A percentile compares a stretch with the other conserved stretches of the same genome.
phyloP scores from a whole-genome alignment of 768 basidiomycete species.

The Lentinula edodes region DNA sequence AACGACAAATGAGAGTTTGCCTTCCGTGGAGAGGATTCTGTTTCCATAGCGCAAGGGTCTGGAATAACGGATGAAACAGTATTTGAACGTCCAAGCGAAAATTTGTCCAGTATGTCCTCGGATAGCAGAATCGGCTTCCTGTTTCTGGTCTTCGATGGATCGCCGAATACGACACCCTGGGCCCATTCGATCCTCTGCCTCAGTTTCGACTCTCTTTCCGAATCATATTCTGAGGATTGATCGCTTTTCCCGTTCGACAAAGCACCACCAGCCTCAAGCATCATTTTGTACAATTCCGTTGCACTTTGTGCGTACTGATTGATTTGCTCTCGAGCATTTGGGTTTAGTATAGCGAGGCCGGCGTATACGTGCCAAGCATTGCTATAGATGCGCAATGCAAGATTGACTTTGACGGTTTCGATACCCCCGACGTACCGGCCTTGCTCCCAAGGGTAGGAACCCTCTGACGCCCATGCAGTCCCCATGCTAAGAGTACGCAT shows the following conservation, averaged over 20 bases:
- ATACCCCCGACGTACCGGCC: slow-evolving; percentile 95
- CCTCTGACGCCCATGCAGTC: slow-evolving; percentile 81
- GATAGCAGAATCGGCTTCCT: slow-evolving; percentile 68
- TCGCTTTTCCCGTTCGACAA: slow-evolving; percentile 31
- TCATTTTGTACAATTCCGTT: slow-evolving; percentile 92
- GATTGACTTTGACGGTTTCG: slow-evolving; percentile 97
- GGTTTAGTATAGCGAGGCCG: slow-evolving; percentile 96
- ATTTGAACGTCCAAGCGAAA: slow-evolving; percentile 58
- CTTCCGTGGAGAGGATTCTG: slow-evolving; percentile 13
- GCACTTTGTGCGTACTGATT: slow-evolving; percentile 84
- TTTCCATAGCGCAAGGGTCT: background rate
- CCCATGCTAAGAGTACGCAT: slow-evolving; percentile 72
- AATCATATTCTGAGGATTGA: slow-evolving; percentile 16
- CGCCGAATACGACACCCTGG: slow-evolving; percentile 71
- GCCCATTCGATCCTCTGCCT: slow-evolving; percentile 70
- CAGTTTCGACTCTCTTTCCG: slow-evolving; percentile 37
- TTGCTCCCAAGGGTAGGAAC: slow-evolving; percentile 91
- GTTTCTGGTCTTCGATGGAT: slow-evolving; percentile 18
- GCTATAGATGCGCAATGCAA: slow-evolving; percentile 91
- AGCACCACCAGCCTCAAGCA: slow-evolving; percentile 58
- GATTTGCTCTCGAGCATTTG: slow-evolving; percentile 82
- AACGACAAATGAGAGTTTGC: slow-evolving; percentile 84
- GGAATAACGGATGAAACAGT: slow-evolving; percentile 8
- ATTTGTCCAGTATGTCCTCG: slow-evolving; percentile 82
- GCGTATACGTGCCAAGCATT: slow-evolving; percentile 99